phyloP scores from a whole-genome alignment of 768 basidiomycete species.

The Mycena latifolia region DNA sequence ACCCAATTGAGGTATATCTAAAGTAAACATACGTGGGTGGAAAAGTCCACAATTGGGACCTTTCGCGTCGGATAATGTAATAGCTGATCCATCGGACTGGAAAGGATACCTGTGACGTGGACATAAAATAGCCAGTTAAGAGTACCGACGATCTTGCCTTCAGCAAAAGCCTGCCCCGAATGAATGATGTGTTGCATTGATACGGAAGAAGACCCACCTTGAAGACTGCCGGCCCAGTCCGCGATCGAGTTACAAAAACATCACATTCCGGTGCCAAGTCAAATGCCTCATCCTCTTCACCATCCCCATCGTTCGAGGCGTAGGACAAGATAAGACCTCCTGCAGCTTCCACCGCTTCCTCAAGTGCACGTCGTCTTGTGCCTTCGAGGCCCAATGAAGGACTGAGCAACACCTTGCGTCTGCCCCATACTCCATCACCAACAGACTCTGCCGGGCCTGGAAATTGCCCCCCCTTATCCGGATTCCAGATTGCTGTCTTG shows the following conservation, averaged over 20 bases:
- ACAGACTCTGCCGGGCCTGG: conserved; percentile 33
- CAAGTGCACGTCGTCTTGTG: conserved; percentile 65
- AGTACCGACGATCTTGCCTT: conserved; percentile 76
- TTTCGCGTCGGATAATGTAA: conserved; percentile 88
- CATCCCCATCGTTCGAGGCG: conserved; percentile 39
- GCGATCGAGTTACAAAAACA: conserved; percentile 77
- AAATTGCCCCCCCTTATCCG: conserved; percentile 27
- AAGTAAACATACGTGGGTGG: conserved; percentile 62
- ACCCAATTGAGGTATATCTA: not conserved
- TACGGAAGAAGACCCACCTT: conserved; percentile 58
- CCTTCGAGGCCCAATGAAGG: conserved; percentile 65
- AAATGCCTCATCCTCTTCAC: conserved; percentile 52
- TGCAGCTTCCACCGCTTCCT: conserved; percentile 67
- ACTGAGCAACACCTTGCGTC: conserved; percentile 72
- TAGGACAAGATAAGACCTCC: conserved; percentile 65
- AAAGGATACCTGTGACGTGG: conserved; percentile 69
- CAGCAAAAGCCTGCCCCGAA: conserved; percentile 66
- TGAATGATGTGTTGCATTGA: conserved; percentile 2
- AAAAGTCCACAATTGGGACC: conserved; percentile 62
- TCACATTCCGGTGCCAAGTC: conserved; percentile 65
- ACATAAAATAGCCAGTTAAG: conserved; percentile 89
- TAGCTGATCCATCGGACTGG: conserved; percentile 78
- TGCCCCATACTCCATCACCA: conserved; percentile 65
- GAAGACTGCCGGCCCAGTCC: conserved; percentile 78
- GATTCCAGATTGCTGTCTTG: conserved; percentile 43